A percentile compares a stretch with the other conserved stretches of the same genome.
Evolutionary conservation across 768 basidiomycete genomes (phyloP).

Genomic region (Phylloporus sp.): DNA sequence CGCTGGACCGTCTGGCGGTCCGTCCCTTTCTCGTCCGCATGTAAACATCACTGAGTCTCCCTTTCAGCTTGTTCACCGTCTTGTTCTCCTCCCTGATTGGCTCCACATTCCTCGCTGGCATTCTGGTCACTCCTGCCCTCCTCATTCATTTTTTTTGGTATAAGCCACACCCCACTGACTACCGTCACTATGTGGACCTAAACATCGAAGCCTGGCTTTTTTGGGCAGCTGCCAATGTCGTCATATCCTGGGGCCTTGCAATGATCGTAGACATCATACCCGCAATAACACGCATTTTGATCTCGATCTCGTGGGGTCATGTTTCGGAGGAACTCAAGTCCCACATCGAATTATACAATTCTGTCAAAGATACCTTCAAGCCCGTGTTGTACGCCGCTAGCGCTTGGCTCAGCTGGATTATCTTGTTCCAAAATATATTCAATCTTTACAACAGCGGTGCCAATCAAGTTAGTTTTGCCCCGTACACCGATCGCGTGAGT

Average conservation of each 20-base stretch:
- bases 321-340: constrained; percentile 65
- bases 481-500: constrained; percentile 55
- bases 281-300: constrained; percentile 43
- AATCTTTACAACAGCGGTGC: constrained; percentile 43
- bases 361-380: constrained; percentile 64
- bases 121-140: constrained; percentile 58
- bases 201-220: constrained; percentile 76
- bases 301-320: constrained; percentile 67
- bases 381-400: constrained; percentile 69
- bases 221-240: constrained; percentile 74
- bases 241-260: constrained; percentile 77
- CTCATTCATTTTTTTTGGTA: constrained; percentile 70
- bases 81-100: constrained; percentile 73
- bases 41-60: not conserved
- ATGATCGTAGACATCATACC: constrained; percentile 68
- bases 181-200: constrained; percentile 55
- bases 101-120: constrained; percentile 56
- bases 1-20: constrained; percentile 56
- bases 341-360: constrained; percentile 62
- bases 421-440: constrained; percentile 67
- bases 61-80: constrained; percentile 49
- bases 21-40: constrained; percentile 15
- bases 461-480: constrained; percentile 43
- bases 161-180: constrained; percentile 48
- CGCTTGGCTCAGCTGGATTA: constrained; percentile 68